Evolutionary conservation across 805 yeast genomes (phyloP), one percentile per base, ranked within the genome.

Genomic region (Ogataea siamensis): DNA sequence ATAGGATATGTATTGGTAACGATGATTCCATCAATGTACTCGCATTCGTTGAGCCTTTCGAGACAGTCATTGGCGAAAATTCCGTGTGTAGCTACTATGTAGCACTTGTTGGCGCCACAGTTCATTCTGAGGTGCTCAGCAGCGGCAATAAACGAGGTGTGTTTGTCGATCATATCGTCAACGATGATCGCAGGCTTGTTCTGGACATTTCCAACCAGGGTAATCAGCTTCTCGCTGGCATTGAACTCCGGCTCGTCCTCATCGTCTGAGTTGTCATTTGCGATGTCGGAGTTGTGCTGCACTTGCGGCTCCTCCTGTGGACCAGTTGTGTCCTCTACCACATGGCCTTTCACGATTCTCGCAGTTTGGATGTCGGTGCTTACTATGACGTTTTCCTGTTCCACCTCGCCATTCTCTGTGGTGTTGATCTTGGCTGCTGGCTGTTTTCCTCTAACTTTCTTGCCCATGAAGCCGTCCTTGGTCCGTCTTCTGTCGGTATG

Each of bases 1-100:
- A 91, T 85, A 41, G 99, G 99, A 56, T 87, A 93, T 3, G 99
- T 89, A 67, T 93, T 93, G 17, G 99, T 93, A 43, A 88, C 97
- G 36, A 93, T 93, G 43, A 93, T 78, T 62, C 85, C 83, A 65
- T 91, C 96, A 51, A 93, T 87, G 55, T 83, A 88, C 35, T 80
- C 77, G 49, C 88, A 83, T 28, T 72, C 80, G 52, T 83, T 81
- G 60, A 93, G 73, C 40, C 74, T 76, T 55, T 87, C 94, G 38
- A 93, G 71, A 54, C 96, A 87, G 49, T 81, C 81, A 51, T 87
- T 94, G 48, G 87, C 80, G 66, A 93, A 91, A 28, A 91, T 76
- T 49, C 99, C 99, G 58, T 93, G 99, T 4, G 98, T 91, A 11
- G 96, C 98, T 44, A 93, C 80, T 16, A 93, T 79, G 53, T 83